Evolutionary conservation across 2,329 filamentous ascomycete species (phyloP), one percentile per base, ranked within the genome.

Genomic region (Colletotrichum lentis): DNA sequence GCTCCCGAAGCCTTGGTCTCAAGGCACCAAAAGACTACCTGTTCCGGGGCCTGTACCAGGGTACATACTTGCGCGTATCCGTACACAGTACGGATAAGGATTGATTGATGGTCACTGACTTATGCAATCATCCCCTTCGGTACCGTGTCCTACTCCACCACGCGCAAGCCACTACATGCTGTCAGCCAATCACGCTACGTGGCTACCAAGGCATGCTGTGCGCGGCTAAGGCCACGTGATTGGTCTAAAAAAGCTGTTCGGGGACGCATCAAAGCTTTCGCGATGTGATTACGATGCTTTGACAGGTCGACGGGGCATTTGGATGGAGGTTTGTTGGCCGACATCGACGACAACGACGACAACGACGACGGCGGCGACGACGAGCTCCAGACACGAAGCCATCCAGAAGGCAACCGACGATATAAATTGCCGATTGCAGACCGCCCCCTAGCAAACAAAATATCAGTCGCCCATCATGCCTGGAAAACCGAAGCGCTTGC

Each of bases 401-500:
- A 62, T 18, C 50, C 44, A n/a, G 46, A 37, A 16, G 18, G 11
- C 20, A 24, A 5, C 27, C 35, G 35, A 39, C 20, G 12, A 41
- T 39, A 35, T 35, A 35, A 3, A 2, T 35, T 8, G 8, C 10
- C 2, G 31, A 35, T 10, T 35, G 31, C 0, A 35, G 31, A 35
- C 8, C 31, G 8, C 31, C 8, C 1, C 5, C 4, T 24, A 27
- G n/a, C n/a, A 6, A 27, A 27, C 27, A 27, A 27, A 43, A 10
- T 7, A 10, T 12, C n/a, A 37, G 37, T 14, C 31, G 44, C 39
- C 50, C 74, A 76, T 54, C 69, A 86, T 86, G 83, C 76, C 81
- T 62, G 80, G 82, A 70, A 86, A 83, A 71, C 81, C 85, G 35
- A 86, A 87, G 54, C 85, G 85, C 53, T 81, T 90, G 2, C 85